phyloP scores from a whole-genome alignment of 176 grass and related monocot species.

The Oryza coarctata region DNA sequence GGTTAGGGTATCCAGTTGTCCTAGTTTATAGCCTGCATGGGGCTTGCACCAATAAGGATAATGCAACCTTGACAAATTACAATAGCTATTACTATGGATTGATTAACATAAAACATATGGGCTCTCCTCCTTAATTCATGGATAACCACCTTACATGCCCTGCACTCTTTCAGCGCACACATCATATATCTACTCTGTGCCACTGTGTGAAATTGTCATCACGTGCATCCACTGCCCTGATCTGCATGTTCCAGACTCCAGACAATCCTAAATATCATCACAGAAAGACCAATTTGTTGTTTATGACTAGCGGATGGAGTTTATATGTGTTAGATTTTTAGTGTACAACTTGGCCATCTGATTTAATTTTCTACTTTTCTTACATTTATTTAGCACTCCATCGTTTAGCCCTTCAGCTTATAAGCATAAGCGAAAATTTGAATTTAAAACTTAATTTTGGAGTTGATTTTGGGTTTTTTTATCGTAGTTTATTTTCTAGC shows the following conservation, averaged over 20 bases:
- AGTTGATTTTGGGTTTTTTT: no score
- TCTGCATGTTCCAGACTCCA: not conserved
- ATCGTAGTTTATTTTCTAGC: no score
- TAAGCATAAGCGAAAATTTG: no score
- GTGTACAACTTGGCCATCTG: not conserved
- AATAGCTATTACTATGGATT: not conserved
- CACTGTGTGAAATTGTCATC: not conserved
- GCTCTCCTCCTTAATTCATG: not conserved
- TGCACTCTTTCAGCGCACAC: not conserved
- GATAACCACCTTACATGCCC: not conserved
- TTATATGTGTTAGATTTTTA: not conserved
- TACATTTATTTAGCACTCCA: no score
- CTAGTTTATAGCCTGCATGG: not conserved
- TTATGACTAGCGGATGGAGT: not conserved
- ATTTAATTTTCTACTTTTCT: not conserved
- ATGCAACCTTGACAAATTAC: constrained; percentile 5
- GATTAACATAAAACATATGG: not conserved
- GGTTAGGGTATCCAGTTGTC: constrained; percentile 16
- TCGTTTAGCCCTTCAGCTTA: no score
- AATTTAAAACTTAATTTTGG: no score
- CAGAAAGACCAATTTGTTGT: not conserved
- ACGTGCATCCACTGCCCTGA: not conserved
- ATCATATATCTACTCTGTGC: not conserved
- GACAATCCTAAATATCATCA: constrained; percentile 5
- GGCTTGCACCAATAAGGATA: not conserved